Conservation (phyloP, 1,284 basidiomycete species). For the Ganoderma lingzhi region DNA sequence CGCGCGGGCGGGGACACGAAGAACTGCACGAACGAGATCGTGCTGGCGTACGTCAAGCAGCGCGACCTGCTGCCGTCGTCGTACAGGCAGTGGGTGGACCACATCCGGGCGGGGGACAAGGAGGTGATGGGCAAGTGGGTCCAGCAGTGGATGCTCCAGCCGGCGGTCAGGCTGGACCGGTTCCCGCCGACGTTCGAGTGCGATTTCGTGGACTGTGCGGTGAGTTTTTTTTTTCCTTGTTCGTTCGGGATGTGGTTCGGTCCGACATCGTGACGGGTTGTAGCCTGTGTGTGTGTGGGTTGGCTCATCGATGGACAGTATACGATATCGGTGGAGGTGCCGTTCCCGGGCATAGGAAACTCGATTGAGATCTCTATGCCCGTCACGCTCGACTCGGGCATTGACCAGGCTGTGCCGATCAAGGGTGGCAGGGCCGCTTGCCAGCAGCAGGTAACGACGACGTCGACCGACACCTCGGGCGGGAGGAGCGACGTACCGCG, state of each 20-base stretch:
- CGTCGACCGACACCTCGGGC: not conserved
- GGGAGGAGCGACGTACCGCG: not conserved
- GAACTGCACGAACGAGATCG: not conserved
- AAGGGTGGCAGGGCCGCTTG: not conserved
- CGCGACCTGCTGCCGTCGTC: not conserved
- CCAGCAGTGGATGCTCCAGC: not conserved
- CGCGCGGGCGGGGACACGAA: not conserved
- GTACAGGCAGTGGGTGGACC: not conserved
- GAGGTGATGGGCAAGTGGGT: not conserved
- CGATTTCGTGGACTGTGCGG: not conserved
- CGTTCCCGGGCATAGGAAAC: not conserved
- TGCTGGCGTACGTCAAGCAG: not conserved
- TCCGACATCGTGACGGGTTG: too few species aligned
- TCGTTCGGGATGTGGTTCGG: too few species aligned
- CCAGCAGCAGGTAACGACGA: not conserved
- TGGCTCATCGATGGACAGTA: not conserved
- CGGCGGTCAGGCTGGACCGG: not conserved
- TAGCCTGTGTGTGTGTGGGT: not conserved
- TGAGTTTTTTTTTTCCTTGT: not conserved
- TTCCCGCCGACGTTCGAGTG: not conserved
- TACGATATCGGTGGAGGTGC: not conserved
- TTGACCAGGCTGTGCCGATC: not conserved
- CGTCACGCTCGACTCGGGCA: not conserved
- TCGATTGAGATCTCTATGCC: not conserved
- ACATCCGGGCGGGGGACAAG: not conserved